Evolutionary conservation across 331 rosid species (phyloP).

Genomic region (Acacia pycnantha): DNA sequence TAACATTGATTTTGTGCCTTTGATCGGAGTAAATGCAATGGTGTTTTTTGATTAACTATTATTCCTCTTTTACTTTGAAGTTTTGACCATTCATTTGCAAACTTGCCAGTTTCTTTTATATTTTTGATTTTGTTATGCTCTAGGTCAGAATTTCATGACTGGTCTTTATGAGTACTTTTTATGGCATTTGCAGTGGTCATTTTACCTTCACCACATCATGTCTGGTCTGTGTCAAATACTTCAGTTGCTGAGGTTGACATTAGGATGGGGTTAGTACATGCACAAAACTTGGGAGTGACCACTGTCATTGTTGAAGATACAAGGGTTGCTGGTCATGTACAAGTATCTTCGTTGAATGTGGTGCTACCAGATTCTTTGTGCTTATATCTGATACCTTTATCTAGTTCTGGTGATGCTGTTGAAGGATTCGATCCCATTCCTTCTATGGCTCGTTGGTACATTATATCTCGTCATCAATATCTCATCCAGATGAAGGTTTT

Average conservation of each 20-base stretch:
- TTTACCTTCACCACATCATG: slow-evolving; percentile 93
- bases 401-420: slow-evolving; percentile 51
- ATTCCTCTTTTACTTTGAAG: slow-evolving; percentile 11
- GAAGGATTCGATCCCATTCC: slow-evolving; percentile 56
- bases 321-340: slow-evolving; percentile 85
- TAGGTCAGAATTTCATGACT: not conserved
- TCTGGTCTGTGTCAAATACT: slow-evolving; percentile 82
- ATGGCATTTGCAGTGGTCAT: slow-evolving; percentile 62
- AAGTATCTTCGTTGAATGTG: slow-evolving; percentile 82
- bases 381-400: slow-evolving; percentile 58
- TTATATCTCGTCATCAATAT: slow-evolving; percentile 79
- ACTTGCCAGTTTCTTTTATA: not conserved
- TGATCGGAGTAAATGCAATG: not conserved
- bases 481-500: slow-evolving; percentile 79
- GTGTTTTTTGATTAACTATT: slow-evolving; percentile 10
- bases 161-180: slow-evolving; percentile 22
- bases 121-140: slow-evolving; percentile 5
- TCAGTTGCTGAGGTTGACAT: slow-evolving; percentile 77
- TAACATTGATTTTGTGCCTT: not conserved
- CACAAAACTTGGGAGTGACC: slow-evolving; percentile 70
- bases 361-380: slow-evolving; percentile 69
- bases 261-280: slow-evolving; percentile 58
- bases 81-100: slow-evolving; percentile 15
- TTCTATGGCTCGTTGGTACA: slow-evolving; percentile 57
- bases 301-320: slow-evolving; percentile 78